These are phyloP conservation scores for Kodamaea plutei DNA, from an alignment of 1,139 yeast genomes.

Conservation along the genomic window DNA sequence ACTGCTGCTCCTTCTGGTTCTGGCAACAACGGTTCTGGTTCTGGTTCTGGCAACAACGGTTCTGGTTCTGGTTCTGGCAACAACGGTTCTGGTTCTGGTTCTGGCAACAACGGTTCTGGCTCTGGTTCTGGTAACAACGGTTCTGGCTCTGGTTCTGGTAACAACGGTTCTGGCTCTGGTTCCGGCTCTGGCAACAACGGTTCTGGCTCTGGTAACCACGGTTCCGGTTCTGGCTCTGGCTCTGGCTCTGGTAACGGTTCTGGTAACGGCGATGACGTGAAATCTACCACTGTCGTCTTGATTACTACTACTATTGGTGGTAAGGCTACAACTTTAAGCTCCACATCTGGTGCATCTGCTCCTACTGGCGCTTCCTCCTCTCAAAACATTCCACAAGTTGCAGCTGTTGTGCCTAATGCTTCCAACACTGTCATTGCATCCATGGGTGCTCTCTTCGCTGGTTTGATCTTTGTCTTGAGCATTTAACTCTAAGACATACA, in stretches of 20 bases:
- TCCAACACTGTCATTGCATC: slow-evolving; percentile 18
- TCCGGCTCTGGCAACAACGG: slow-evolving; percentile 36
- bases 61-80: slow-evolving; percentile 37
- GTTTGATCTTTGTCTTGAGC: slow-evolving; percentile 15
- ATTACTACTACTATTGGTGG: slow-evolving; percentile 10
- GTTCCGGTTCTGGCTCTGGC: slow-evolving; percentile 16
- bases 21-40: slow-evolving; percentile 10
- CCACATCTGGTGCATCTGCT: slow-evolving; percentile 9
- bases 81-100: slow-evolving; percentile 24
- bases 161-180: slow-evolving; percentile 1
- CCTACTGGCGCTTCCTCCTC: slow-evolving; percentile 8
- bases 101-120: slow-evolving; percentile 41
- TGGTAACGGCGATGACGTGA: slow-evolving; percentile 2
- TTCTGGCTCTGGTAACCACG: slow-evolving; percentile 5
- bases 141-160: slow-evolving; percentile 12
- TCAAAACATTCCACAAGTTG: slow-evolving; percentile 11
- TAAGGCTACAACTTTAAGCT: slow-evolving; percentile 5
- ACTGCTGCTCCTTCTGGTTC: slow-evolving; percentile 12
- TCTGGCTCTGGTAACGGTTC: slow-evolving; percentile 6
- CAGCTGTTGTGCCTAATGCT: slow-evolving; percentile 12
- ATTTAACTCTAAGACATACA: not conserved
- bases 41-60: slow-evolving; percentile 3
- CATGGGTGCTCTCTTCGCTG: slow-evolving; percentile 20
- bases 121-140: slow-evolving; percentile 12
- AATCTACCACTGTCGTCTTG: slow-evolving; percentile 4